Evolutionary conservation across 805 yeast genomes (phyloP).

Genomic region (Saturnispora sekii): DNA sequence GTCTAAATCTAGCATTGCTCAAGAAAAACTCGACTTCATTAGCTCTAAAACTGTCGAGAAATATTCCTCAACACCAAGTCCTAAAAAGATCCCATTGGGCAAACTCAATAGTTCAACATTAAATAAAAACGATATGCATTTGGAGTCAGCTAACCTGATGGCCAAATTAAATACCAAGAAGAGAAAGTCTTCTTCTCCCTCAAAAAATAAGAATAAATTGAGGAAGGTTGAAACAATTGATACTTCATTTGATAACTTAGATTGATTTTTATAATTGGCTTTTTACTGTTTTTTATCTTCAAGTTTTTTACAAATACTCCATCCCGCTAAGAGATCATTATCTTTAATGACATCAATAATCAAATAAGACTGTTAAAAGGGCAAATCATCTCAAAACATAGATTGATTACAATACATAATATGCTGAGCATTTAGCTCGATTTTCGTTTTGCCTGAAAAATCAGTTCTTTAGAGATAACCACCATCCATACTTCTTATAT

Average conservation of each 20-base stretch:
- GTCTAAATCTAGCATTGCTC: conserved; percentile 1
- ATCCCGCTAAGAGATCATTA: no score
- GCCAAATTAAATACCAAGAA: conserved; percentile 6
- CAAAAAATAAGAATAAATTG: conserved; percentile 9
- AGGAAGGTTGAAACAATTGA: conserved; percentile 10
- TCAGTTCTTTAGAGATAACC: no score
- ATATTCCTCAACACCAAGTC: conserved; percentile 1
- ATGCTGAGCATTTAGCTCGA: conserved; percentile 8
- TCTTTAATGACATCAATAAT: no score
- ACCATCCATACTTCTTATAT: no score
- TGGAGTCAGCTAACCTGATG: neutral
- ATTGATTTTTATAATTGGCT: neutral
- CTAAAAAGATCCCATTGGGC: conserved; percentile 7
- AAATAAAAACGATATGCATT: conserved; percentile 9
- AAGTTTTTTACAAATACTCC: neutral
- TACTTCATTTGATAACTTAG: conserved; percentile 5
- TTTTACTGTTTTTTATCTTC: neutral
- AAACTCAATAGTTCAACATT: conserved; percentile 8
- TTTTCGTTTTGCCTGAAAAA: neutral
- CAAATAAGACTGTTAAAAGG: no score
- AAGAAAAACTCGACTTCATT: neutral
- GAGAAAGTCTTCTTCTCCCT: conserved; percentile 13
- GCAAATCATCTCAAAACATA: no score
- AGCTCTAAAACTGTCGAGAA: neutral
- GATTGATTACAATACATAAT: no score